Evolutionary conservation across 2,329 filamentous ascomycete genomes (phyloP), one percentile per base, ranked within the genome.

Genomic region (Trichoderma asperellum): DNA sequence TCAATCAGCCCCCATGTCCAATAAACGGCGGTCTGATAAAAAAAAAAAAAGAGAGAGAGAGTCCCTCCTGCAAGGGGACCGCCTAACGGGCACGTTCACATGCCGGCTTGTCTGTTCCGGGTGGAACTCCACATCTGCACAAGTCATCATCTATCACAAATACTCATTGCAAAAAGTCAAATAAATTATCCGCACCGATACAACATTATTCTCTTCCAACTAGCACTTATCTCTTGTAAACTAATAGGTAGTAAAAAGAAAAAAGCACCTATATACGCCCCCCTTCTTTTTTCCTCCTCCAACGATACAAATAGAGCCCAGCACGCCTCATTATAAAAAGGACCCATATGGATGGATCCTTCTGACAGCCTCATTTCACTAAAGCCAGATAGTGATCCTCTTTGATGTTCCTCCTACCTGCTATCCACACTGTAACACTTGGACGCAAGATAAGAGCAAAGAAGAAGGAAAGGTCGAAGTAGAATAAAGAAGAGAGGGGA

Each of bases 341-440:
- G 52, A 27, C 60, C 47, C 35, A 35, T 63, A 24, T 35, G 35
- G 47, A 63, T 53, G 60, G 32, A 12, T 63, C 60, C 47, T 34
- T 43, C 18, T 1, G 29, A 32, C 60, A 63, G 60, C 47, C 60
- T 35, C 35, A 37, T 53, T 52, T 63, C 29, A 24, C 40, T 43
- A 43, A 18, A 61, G 32, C 58, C 34, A 61, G 11, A 24, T 49
- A 24, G 32, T 49, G 40, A 55, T 56, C 24, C 52, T 56, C 16
- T 29, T 56, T 34, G 52, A 18, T n/a, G 24, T 32, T 29, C 52
- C 52, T 27, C 14, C 32, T 35, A 18, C 37, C 55, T 58, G 55
- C 34, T 37, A 35, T 58, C 55, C 32, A 16, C n/a, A 34, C 10
- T 37, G 14, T 5, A 37, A 32, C 34, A n/a, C 32, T 14, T 32